These are phyloP conservation scores for Mycena metata DNA, from an alignment of 768 basidiomycete genomes.

Conservation along the genomic window DNA sequence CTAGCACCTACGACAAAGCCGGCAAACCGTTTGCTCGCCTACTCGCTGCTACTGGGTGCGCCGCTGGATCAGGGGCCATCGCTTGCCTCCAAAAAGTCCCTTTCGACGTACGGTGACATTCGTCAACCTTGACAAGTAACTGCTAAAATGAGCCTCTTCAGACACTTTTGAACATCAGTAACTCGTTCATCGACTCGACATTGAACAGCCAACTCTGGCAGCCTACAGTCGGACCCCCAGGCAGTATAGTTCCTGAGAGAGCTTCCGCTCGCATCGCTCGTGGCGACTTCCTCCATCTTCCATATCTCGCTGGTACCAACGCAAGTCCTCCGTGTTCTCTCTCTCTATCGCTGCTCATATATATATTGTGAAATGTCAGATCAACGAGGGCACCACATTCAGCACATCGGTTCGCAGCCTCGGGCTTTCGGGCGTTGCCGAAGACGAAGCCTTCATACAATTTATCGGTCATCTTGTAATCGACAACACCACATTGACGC, in stretches of 20 bases:
- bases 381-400: slow-evolving; percentile 68
- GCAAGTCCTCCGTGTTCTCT: slow-evolving; percentile 10
- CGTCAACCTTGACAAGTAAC: background rate
- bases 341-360: no score
- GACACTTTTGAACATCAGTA: slow-evolving; percentile 65
- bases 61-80: slow-evolving; percentile 53
- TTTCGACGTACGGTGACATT: slow-evolving; percentile 51
- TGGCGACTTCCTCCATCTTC: slow-evolving; percentile 66
- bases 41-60: slow-evolving; percentile 60
- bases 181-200: slow-evolving; percentile 58
- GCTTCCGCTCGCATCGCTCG: slow-evolving; percentile 60
- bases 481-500: slow-evolving; percentile 64
- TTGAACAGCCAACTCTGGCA: slow-evolving; percentile 71
- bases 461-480: slow-evolving; percentile 65
- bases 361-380: slow-evolving; percentile 49
- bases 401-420: slow-evolving; percentile 55
- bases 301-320: slow-evolving; percentile 53
- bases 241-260: slow-evolving; percentile 61
- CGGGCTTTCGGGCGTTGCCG: slow-evolving; percentile 53
- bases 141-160: slow-evolving; percentile 38
- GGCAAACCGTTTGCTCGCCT: slow-evolving; percentile 65
- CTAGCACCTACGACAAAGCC: slow-evolving; percentile 63
- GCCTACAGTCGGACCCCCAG: slow-evolving; percentile 64
- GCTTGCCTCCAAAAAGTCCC: slow-evolving; percentile 61
- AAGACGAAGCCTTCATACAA: slow-evolving; percentile 59